Evolutionary conservation across 2,329 filamentous ascomycete genomes (phyloP).

Genomic region (Acrocalymma vagum): DNA sequence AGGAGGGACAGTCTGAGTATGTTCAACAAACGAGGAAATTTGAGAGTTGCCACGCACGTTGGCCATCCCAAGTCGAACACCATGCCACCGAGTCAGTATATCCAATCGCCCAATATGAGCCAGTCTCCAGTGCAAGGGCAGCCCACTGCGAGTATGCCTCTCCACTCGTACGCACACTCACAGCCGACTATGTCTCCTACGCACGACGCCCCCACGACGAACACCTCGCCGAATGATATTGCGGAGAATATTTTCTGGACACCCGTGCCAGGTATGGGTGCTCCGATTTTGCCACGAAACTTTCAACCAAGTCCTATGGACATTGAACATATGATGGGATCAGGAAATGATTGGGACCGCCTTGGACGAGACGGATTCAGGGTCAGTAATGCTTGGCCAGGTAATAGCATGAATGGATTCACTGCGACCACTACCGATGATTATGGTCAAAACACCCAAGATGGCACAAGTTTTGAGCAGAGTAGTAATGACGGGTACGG

Average conservation of each 20-base stretch:
- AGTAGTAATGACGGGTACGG: too few species aligned
- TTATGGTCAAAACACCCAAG: too few species aligned
- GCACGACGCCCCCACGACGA: slow-evolving; percentile 17
- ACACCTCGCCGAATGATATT: slow-evolving; percentile 19
- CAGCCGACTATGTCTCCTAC: slow-evolving; percentile 22
- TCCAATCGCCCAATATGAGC: slow-evolving; percentile 21
- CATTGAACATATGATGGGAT: slow-evolving; percentile 40
- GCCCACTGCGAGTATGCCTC: slow-evolving; percentile 18
- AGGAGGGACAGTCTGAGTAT: slow-evolving; percentile 40
- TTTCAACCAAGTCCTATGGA: slow-evolving; percentile 43
- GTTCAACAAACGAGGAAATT: slow-evolving; percentile 29
- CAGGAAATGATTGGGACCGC: slow-evolving; percentile 38
- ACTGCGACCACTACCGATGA: neutral
- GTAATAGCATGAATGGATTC: slow-evolving; percentile 25
- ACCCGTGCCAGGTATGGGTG: slow-evolving; percentile 50
- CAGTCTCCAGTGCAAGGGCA: slow-evolving; percentile 16
- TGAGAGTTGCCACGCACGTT: slow-evolving; percentile 26
- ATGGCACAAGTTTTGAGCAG: too few species aligned
- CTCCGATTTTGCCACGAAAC: slow-evolving; percentile 43
- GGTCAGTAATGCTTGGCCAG: slow-evolving; percentile 33
- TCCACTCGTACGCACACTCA: slow-evolving; percentile 24
- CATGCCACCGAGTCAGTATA: slow-evolving; percentile 22
- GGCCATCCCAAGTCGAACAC: slow-evolving; percentile 20
- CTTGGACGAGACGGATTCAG: slow-evolving; percentile 46
- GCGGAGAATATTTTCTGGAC: slow-evolving; percentile 44